Percentiles rank a stretch among this genome's conserved stretches.
Conservation (phyloP, 2,329 filamentous ascomycete genomes). For the Colletotrichum falcatum region DNA sequence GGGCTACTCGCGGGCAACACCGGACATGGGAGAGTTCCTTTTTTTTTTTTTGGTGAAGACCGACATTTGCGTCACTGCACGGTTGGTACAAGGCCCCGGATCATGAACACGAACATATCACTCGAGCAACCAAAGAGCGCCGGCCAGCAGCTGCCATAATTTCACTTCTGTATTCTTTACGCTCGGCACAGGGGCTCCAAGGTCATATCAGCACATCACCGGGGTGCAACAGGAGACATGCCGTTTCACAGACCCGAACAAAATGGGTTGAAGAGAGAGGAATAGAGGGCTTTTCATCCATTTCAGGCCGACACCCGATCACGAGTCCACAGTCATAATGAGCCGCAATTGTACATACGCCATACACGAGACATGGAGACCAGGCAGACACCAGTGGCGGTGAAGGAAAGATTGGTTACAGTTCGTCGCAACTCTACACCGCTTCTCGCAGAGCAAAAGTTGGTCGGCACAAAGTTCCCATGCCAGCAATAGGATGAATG, state of each 20-base stretch:
- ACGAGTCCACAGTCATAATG: constrained; percentile 14
- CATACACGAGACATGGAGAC: constrained; percentile 4
- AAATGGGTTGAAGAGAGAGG: background rate
- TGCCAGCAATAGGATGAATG: constrained; percentile 8
- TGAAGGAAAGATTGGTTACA: constrained; percentile 24
- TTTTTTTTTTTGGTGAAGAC: background rate
- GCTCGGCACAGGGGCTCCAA: background rate
- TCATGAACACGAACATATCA: constrained; percentile 29
- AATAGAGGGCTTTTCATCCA: background rate
- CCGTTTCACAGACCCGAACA: background rate
- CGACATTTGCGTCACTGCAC: constrained; percentile 21
- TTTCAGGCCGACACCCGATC: background rate
- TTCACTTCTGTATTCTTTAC: constrained; percentile 15
- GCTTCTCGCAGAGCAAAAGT: background rate
- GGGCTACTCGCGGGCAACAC: background rate
- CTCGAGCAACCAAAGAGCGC: constrained; percentile 16
- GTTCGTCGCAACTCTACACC: constrained; percentile 15
- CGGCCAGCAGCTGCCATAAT: constrained; percentile 10
- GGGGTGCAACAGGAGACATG: background rate
- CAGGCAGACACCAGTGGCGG: background rate
- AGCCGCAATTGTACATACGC: constrained; percentile 33
- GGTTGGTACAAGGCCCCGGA: constrained; percentile 7
- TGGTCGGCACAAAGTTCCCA: constrained; percentile 12
- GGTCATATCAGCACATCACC: background rate
- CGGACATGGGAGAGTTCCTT: background rate